These are phyloP conservation scores for Lotmaria passim DNA, from an alignment of 208 protist genomes.

Conservation along the genomic window DNA sequence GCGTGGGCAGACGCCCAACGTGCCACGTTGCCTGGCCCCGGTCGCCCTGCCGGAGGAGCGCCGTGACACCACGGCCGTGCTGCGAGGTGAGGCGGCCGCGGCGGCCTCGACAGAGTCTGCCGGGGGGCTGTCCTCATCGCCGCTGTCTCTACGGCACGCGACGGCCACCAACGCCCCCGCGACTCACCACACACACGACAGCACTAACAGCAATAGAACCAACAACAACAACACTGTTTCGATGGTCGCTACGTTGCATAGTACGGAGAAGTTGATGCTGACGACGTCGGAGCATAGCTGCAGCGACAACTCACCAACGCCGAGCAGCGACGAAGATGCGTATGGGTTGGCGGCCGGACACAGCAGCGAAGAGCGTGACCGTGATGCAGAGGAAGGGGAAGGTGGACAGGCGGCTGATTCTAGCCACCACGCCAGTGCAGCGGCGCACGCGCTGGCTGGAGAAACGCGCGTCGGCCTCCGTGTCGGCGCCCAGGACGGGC, in stretches of 20 bases:
- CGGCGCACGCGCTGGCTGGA: not conserved
- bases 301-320: constrained; percentile 36
- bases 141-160: not conserved
- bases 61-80: not conserved
- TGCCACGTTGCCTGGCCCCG: constrained; percentile 32
- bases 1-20: constrained; percentile 43
- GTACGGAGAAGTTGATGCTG: constrained; percentile 16
- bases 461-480: constrained; percentile 14
- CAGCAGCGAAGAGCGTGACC: constrained; percentile 8
- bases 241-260: not conserved
- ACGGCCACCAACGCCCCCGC: not conserved
- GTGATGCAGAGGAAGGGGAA: not conserved
- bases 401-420: not conserved
- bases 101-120: not conserved
- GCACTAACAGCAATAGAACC: not conserved
- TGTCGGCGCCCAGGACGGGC: constrained; percentile 19
- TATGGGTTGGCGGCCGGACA: not conserved
- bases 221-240: not conserved
- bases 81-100: not conserved
- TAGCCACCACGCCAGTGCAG: not conserved
- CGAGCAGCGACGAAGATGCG: constrained; percentile 30
- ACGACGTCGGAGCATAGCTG: constrained; percentile 34
- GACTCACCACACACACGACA: not conserved
- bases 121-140: not conserved
- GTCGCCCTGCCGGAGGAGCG: constrained; percentile 22